Conservation (phyloP, 1,284 basidiomycete species). For the Apiotrichum mycotoxinovorans region DNA sequence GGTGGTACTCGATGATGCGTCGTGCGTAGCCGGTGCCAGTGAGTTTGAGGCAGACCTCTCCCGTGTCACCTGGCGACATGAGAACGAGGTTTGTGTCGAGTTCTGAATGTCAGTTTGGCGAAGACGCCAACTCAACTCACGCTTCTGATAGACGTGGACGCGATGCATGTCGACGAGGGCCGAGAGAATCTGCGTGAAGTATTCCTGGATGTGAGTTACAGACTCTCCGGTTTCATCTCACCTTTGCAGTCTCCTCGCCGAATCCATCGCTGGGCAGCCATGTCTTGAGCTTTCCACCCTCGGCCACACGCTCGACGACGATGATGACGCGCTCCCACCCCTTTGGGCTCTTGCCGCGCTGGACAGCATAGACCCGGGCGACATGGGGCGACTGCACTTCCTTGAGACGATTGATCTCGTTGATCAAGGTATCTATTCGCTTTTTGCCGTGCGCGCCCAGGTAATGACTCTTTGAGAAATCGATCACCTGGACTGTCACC, state of each 20-base stretch:
- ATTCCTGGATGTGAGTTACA: conserved; percentile 28
- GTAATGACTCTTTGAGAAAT: conserved; percentile 46
- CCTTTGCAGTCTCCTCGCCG: conserved; percentile 39
- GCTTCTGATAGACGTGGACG: conserved; percentile 40
- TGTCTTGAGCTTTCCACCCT: conserved; percentile 37
- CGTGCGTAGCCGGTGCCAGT: conserved; percentile 43
- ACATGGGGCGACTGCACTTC: conserved; percentile 36
- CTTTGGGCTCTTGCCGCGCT: conserved; percentile 41
- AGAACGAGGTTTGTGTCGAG: conserved; percentile 41
- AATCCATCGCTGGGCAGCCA: conserved; percentile 44
- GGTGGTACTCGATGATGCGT: conserved; percentile 45
- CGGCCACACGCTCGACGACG: conserved; percentile 36
- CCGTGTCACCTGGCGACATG: conserved; percentile 25
- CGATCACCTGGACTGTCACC: conserved; percentile 43
- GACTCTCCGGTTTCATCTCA: conserved; percentile 12
- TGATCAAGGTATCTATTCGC: conserved; percentile 38
- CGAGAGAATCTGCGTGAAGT: conserved; percentile 41
- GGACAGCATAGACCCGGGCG: conserved; percentile 35
- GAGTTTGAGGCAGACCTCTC: conserved; percentile 37
- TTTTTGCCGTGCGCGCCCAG: conserved; percentile 36
- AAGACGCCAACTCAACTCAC: conserved; percentile 19
- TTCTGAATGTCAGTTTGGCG: conserved; percentile 18
- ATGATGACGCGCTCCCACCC: conserved; percentile 45
- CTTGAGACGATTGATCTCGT: conserved; percentile 34
- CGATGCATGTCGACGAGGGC: conserved; percentile 43